phyloP scores from a whole-genome alignment of 208 protist species.

The Leishmania gerbilli region DNA sequence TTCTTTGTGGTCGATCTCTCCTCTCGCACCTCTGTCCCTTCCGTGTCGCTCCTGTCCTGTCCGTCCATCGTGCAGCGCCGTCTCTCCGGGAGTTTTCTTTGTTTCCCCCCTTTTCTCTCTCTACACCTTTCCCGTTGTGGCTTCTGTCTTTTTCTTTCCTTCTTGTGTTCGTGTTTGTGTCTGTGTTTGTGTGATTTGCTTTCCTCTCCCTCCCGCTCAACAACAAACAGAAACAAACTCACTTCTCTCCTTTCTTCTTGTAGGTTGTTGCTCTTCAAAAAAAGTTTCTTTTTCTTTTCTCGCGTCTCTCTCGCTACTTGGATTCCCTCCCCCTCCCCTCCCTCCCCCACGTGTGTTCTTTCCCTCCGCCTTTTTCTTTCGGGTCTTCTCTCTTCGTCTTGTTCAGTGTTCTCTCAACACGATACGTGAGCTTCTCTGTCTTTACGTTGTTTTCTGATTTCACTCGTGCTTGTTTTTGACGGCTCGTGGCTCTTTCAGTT shows the following conservation, averaged over 20 bases:
- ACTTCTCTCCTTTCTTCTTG: not conserved
- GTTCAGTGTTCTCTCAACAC: conserved; percentile 2
- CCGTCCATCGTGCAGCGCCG: not conserved
- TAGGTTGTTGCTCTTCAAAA: too few relatives aligned
- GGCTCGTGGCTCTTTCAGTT: not conserved
- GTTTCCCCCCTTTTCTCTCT: not conserved
- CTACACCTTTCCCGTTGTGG: not conserved
- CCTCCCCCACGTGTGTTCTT: not conserved
- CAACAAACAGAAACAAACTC: not conserved
- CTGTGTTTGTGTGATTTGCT: not conserved
- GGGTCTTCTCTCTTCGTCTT: not conserved
- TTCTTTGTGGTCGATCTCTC: not conserved
- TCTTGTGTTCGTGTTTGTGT: not conserved
- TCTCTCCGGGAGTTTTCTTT: not conserved
- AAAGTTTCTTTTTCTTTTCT: not conserved
- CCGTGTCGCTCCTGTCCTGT: not conserved
- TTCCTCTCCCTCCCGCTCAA: not conserved
- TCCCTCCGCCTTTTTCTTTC: not conserved
- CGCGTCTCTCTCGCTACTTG: not conserved
- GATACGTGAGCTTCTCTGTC: not conserved
- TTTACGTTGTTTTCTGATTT: not conserved
- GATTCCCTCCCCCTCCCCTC: not conserved
- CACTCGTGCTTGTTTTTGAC: not conserved
- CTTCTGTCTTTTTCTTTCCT: not conserved
- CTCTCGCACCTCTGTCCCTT: not conserved